Evolutionary conservation across 2,329 filamentous ascomycete genomes (phyloP).

Genomic region (Aspergillus aculeatus): DNA sequence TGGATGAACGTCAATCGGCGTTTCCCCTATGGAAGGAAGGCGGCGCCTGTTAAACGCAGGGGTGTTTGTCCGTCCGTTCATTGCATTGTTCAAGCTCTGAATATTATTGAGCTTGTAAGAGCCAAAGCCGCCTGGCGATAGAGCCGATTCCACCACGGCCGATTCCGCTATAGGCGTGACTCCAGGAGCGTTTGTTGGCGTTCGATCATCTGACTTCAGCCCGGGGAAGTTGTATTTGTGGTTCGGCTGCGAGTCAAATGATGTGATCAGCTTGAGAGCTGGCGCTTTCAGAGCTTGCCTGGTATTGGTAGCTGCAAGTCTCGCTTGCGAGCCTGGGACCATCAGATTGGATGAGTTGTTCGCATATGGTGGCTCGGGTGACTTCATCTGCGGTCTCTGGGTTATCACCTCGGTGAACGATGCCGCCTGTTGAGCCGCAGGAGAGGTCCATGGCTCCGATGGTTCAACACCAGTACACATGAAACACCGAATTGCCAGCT

Average conservation of each 20-base stretch:
- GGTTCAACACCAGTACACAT: constrained; percentile 85
- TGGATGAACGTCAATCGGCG: constrained; percentile 53
- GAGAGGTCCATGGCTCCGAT: constrained; percentile 83
- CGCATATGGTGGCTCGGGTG: constrained; percentile 58
- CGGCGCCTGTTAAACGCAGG: constrained; percentile 62
- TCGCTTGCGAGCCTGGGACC: constrained; percentile 25
- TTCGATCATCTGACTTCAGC: constrained; percentile 56
- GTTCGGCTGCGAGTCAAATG: constrained; percentile 60
- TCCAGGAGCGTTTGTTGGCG: constrained; percentile 73
- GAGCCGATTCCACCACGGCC: constrained; percentile 58
- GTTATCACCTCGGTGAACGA: constrained; percentile 37
- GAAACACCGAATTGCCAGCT: constrained; percentile 88
- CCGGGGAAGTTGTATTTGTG: constrained; percentile 64
- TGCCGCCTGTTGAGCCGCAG: constrained; percentile 66
- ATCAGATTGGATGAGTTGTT: constrained; percentile 19
- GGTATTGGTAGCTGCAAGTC: constrained; percentile 52
- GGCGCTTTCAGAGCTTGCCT: constrained; percentile 72
- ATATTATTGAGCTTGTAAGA: constrained; percentile 57
- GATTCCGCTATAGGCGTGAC: constrained; percentile 85
- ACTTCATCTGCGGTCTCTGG: constrained; percentile 43
- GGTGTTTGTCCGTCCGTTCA: constrained; percentile 63
- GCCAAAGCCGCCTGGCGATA: constrained; percentile 67
- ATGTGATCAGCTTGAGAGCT: constrained; percentile 85
- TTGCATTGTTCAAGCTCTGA: constrained; percentile 68
- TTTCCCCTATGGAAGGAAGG: constrained; percentile 77